phyloP scores from a whole-genome alignment of 192 early-diverging fungal genomes.

The Spizellomyces punctatus region DNA sequence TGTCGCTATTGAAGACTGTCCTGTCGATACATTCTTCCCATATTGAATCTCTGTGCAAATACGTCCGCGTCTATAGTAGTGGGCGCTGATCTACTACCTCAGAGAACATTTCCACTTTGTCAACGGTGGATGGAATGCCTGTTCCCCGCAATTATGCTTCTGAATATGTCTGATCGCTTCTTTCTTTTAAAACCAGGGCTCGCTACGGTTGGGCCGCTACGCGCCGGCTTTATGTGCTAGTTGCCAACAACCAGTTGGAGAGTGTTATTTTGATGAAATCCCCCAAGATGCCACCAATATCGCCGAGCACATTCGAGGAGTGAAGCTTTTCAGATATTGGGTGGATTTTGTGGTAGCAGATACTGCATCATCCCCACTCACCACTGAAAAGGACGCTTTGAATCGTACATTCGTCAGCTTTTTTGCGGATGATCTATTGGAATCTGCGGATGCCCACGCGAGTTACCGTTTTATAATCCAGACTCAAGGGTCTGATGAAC shows the following conservation, averaged over 20 bases:
- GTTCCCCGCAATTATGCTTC: not conserved
- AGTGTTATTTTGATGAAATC: slow-evolving; percentile 21
- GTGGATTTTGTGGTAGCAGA: slow-evolving; percentile 13
- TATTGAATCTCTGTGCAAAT: slow-evolving; percentile 32
- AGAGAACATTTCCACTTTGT: slow-evolving; percentile 21
- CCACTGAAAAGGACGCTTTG: not conserved
- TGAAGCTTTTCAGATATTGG: slow-evolving; percentile 31
- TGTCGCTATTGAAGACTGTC: slow-evolving; percentile 19
- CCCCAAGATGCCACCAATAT: slow-evolving; percentile 1
- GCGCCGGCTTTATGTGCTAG: slow-evolving; percentile 18
- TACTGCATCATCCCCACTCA: not conserved
- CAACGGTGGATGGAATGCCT: too few relatives aligned
- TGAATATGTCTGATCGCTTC: slow-evolving; percentile 1
- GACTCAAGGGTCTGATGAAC: not conserved
- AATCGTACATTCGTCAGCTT: slow-evolving; percentile 15
- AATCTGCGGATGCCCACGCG: slow-evolving; percentile 43
- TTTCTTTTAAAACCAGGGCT: slow-evolving; percentile 1
- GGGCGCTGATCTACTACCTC: slow-evolving; percentile 34
- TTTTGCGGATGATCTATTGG: slow-evolving; percentile 40
- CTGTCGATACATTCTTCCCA: slow-evolving; percentile 53
- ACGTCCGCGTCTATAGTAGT: slow-evolving; percentile 23
- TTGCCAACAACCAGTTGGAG: slow-evolving; percentile 33
- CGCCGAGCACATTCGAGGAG: slow-evolving; percentile 5
- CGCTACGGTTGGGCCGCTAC: slow-evolving; percentile 31
- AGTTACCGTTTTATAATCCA: slow-evolving; percentile 35